These are phyloP conservation scores for Xerophyta viscosa DNA, from an alignment of 106 monocot species.

Conservation along the genomic window DNA sequence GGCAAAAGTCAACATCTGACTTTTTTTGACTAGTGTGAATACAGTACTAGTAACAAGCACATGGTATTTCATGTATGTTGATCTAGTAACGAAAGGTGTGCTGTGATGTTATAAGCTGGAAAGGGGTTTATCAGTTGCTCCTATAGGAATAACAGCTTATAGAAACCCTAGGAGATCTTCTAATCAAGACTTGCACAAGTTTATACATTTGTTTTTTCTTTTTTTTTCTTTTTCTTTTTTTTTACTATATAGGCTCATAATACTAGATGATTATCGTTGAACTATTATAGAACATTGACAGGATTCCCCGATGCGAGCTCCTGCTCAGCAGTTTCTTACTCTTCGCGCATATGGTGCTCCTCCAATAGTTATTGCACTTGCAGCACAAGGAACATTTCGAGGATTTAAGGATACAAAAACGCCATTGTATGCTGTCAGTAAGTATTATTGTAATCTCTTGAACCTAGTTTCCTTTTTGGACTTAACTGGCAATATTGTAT, in stretches of 20 bases:
- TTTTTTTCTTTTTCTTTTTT: slow-evolving; percentile 1
- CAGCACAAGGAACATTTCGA: slow-evolving; percentile 96
- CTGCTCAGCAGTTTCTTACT: slow-evolving; percentile 84
- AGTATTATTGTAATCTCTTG: slow-evolving; percentile 5
- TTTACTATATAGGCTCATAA: not conserved
- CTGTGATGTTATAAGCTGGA: too few relatives aligned
- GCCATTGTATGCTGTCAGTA: slow-evolving; percentile 88
- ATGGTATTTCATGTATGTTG: too few relatives aligned
- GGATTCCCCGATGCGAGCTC: slow-evolving; percentile 88
- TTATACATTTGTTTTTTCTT: slow-evolving; percentile 3
- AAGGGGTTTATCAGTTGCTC: too few relatives aligned
- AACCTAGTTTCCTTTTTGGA: not conserved
- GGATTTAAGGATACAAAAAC: slow-evolving; percentile 96
- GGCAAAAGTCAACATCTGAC: too few relatives aligned
- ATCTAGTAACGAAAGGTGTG: too few relatives aligned
- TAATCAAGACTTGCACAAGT: too few relatives aligned
- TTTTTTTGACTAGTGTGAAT: too few relatives aligned
- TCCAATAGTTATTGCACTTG: slow-evolving; percentile 86
- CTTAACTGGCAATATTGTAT: not conserved
- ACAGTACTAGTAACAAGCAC: too few relatives aligned
- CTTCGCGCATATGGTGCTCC: slow-evolving; percentile 87
- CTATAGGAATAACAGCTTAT: too few relatives aligned
- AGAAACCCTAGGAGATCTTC: too few relatives aligned
- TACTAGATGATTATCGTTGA: not conserved
- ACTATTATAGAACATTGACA: slow-evolving; percentile 1